phyloP scores from a whole-genome alignment of 1,284 basidiomycete genomes.

The Cryptococcus floricola region DNA sequence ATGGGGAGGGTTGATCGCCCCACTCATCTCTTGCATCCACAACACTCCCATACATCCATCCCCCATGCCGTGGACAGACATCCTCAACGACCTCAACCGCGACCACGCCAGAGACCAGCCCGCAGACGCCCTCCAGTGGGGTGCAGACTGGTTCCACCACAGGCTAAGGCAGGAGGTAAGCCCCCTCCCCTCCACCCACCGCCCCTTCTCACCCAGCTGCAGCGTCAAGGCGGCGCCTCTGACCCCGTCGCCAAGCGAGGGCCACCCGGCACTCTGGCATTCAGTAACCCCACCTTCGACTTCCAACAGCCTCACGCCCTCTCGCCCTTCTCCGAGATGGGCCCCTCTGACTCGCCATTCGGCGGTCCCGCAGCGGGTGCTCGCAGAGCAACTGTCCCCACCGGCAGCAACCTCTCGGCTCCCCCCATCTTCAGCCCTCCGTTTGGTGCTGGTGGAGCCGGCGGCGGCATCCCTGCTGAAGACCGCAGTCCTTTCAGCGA shows the following conservation, averaged over 20 bases:
- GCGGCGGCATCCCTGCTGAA: conserved; percentile 1
- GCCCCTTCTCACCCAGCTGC: not conserved
- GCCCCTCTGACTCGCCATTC: conserved; percentile 43
- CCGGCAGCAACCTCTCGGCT: conserved; percentile 15
- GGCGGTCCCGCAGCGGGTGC: conserved; percentile 18
- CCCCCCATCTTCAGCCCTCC: conserved; percentile 25
- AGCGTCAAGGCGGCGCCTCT: conserved; percentile 12
- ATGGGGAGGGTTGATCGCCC: not conserved
- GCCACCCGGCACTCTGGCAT: conserved; percentile 76
- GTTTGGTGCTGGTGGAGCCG: conserved; percentile 17
- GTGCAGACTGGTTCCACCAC: conserved; percentile 88
- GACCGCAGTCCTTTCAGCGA: conserved; percentile 30
- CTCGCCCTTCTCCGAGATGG: conserved; percentile 48
- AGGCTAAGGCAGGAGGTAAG: conserved; percentile 42
- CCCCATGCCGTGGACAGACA: conserved; percentile 23
- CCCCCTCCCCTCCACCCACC: not conserved
- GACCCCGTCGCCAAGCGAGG: conserved; percentile 33
- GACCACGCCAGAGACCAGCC: conserved; percentile 81
- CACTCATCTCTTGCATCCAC: not conserved
- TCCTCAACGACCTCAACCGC: conserved; percentile 80
- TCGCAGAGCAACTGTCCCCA: conserved; percentile 32
- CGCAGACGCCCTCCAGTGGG: conserved; percentile 86
- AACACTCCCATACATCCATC: not conserved
- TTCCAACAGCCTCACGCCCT: conserved; percentile 50
- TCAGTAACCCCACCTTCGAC: conserved; percentile 59